phyloP scores from a whole-genome alignment of 2,329 filamentous ascomycete genomes.

The Microcyclosporella mali region DNA sequence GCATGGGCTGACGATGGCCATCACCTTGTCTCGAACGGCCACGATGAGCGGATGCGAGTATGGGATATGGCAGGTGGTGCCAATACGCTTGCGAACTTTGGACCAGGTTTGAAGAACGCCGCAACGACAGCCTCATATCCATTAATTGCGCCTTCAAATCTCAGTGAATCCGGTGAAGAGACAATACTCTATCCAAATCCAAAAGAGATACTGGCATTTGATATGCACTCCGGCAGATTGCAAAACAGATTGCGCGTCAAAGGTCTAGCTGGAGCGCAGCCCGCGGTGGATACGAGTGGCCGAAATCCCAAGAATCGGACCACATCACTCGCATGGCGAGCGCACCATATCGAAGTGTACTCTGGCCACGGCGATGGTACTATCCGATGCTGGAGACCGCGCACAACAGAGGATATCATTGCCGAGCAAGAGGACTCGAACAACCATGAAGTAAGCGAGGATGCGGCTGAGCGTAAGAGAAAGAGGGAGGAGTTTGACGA shows the following conservation, averaged over 20 bases:
- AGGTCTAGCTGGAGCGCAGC: slow-evolving; percentile 26
- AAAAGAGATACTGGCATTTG: slow-evolving; percentile 68
- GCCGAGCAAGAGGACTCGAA: slow-evolving; percentile 40
- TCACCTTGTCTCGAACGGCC: slow-evolving; percentile 71
- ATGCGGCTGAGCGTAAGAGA: slow-evolving; percentile 49
- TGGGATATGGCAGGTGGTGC: slow-evolving; percentile 77
- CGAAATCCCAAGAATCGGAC: slow-evolving; percentile 49
- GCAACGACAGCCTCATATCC: slow-evolving; percentile 37
- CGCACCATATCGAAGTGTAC: slow-evolving; percentile 66
- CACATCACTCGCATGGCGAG: slow-evolving; percentile 69
- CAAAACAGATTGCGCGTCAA: slow-evolving; percentile 65
- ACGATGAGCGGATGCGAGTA: slow-evolving; percentile 77
- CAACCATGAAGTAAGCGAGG: slow-evolving; percentile 35
- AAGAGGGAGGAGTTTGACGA: slow-evolving; percentile 77
- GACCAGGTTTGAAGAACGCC: slow-evolving; percentile 69
- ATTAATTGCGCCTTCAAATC: slow-evolving; percentile 53
- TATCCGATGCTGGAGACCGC: slow-evolving; percentile 72
- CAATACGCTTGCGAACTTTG: slow-evolving; percentile 85
- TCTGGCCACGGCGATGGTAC: slow-evolving; percentile 79
- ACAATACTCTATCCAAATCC: slow-evolving; percentile 73
- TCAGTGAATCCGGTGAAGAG: slow-evolving; percentile 54
- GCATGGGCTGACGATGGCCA: slow-evolving; percentile 75
- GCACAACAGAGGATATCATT: slow-evolving; percentile 41
- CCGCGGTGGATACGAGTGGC: slow-evolving; percentile 9
- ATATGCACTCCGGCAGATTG: slow-evolving; percentile 69